Evolutionary conservation across 768 basidiomycete genomes (phyloP), one percentile per base, ranked within the genome.

Genomic region (Boletellus ananiceps): DNA sequence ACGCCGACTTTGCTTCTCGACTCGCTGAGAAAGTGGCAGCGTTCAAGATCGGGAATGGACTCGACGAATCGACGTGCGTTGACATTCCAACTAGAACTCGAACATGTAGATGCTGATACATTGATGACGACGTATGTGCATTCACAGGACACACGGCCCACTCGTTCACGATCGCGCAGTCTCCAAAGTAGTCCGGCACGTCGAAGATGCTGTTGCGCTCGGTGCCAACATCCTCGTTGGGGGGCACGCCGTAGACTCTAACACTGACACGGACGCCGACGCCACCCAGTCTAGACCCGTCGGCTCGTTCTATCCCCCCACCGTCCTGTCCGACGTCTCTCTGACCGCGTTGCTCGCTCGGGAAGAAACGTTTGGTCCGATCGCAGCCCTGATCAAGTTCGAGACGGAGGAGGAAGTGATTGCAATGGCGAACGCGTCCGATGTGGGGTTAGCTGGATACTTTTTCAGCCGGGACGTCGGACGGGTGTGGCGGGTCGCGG

Each of bases 281-380:
- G 74, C 76, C 53, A 68, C 40, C n/a, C 21, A 47, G 7, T 0
- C 46, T 13, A 32, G 45, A 19, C 11, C 8, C 5, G 14, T 72
- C 3, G 79, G 77, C 23, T 73, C 79, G 42, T 94, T 93, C 79
- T 94, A 84, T 71, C 69, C 78, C 15, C 94, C 94, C 1, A 98
- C 96, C 2, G 82, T 99, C 40, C 81, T 99, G 23, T 79, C 81
- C 5, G 90, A 97, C 55, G 94, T 98, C 12, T 78, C 88, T 0
- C 33, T 69, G 18, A 71, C 77, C 23, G 88, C 91, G 9, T 70
- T 77, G 32, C 62, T 95, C 58, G 78, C 81, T 58, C 62, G 60
- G 9, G 96, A 98, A 65, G 96, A 99, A 75, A 98, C 96, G 0
- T 99, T 99, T 61, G 96, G 95, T 0, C 94, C 92, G 0, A 68